Evolutionary conservation across 2,329 filamentous ascomycete genomes (phyloP).

Genomic region (Ascosphaera acerosa): DNA sequence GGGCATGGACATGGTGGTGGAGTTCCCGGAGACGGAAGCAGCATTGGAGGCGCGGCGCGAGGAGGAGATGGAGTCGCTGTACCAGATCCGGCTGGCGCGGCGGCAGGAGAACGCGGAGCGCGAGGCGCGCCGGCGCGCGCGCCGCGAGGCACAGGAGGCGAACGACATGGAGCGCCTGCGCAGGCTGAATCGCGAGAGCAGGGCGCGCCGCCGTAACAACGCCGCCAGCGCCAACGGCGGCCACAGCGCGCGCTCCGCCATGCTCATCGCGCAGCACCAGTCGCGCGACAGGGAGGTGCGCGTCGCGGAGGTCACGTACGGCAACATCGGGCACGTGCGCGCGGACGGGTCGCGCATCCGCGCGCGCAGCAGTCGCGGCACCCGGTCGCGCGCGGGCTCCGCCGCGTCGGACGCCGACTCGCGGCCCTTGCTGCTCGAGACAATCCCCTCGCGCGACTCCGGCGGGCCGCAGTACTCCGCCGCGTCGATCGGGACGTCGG

Average conservation of each 20-base stretch:
- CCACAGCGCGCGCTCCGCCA: constrained; percentile 10
- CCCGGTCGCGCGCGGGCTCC: constrained; percentile 5
- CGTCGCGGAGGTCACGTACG: constrained; percentile 24
- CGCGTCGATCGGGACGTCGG: too few relatives aligned
- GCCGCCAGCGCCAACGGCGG: constrained; percentile 14
- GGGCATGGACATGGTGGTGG: constrained; percentile 74
- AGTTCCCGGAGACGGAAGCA: constrained; percentile 55
- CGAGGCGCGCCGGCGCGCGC: constrained; percentile 43
- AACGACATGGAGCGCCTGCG: constrained; percentile 47
- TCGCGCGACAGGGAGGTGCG: constrained; percentile 19
- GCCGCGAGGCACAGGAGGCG: constrained; percentile 44
- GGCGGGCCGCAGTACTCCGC: too few relatives aligned
- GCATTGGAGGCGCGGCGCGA: constrained; percentile 58
- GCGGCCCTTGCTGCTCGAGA: constrained; percentile 15
- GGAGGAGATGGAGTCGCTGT: constrained; percentile 76
- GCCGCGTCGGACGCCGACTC: constrained; percentile 23
- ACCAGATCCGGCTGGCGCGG: constrained; percentile 62
- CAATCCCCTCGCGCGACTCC: not conserved
- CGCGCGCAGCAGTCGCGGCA: not conserved
- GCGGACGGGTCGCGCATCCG: constrained; percentile 25
- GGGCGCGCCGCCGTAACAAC: constrained; percentile 24
- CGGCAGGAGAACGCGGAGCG: constrained; percentile 51
- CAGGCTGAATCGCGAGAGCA: constrained; percentile 30
- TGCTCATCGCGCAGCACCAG: constrained; percentile 20
- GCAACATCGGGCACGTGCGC: constrained; percentile 21